These are phyloP conservation scores for Ophiostoma angusticollis DNA, from an alignment of 2,329 filamentous ascomycete genomes.

Conservation along the genomic window DNA sequence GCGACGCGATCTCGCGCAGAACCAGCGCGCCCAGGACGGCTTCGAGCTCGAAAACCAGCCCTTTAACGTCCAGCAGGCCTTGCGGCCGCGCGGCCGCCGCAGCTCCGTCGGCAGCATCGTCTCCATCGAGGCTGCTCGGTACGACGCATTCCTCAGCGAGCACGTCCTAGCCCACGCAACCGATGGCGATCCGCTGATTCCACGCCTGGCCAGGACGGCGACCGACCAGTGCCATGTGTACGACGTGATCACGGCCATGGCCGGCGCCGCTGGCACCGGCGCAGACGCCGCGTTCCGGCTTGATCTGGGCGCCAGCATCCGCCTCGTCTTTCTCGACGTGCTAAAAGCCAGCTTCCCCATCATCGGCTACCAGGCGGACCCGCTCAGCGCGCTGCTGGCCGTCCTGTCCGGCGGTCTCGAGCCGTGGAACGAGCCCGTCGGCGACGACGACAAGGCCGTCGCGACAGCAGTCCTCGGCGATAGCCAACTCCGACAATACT, in stretches of 20 bases:
- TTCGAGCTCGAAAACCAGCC: constrained; percentile 35
- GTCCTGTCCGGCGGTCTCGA: constrained; percentile 42
- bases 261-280: constrained; percentile 32
- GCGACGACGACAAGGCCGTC: constrained; percentile 22
- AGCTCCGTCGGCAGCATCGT: constrained; percentile 51
- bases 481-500: constrained; percentile 40
- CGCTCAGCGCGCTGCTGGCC: constrained; percentile 52
- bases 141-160: constrained; percentile 43
- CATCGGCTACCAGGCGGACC: constrained; percentile 59
- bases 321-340: constrained; percentile 55
- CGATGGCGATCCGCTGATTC: constrained; percentile 38
- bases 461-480: constrained; percentile 38
- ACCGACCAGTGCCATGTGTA: constrained; percentile 40
- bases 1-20: constrained; percentile 42
- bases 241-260: constrained; percentile 40
- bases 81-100: constrained; percentile 30
- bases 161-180: constrained; percentile 26
- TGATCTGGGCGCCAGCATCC: constrained; percentile 48
- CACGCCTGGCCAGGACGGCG: constrained; percentile 35
- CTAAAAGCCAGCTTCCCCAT: constrained; percentile 53
- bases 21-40: constrained; percentile 44
- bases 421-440: constrained; percentile 42
- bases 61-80: constrained; percentile 4
- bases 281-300: constrained; percentile 35
- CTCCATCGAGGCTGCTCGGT: constrained; percentile 46